Evolutionary conservation across 2,329 filamentous ascomycete species (phyloP), one percentile per base, ranked within the genome.

Genomic region (Blastomyces gilchristii): DNA sequence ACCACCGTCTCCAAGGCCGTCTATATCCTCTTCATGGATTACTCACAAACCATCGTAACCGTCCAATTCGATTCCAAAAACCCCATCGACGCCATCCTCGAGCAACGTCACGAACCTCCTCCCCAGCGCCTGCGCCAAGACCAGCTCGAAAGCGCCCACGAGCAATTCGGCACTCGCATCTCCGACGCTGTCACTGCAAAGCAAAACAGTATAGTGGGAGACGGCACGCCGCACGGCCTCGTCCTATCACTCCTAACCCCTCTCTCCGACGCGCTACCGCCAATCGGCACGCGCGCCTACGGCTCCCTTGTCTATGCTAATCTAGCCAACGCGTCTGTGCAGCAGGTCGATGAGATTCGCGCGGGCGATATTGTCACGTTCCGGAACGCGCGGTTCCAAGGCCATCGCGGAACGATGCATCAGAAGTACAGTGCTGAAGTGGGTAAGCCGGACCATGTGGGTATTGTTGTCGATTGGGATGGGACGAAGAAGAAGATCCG

Each of bases 401-500:
- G 94, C 64, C 96, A 97, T 75, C 90, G 93, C 69, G 94, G 94
- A 0, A 84, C 91, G 4, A 92, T 99, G 89, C 92, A 97, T 73
- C 88, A 90, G 68, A 97, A 97, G 75, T 99, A 99, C 75, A 87
- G 82, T 58, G 80, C 85, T 61, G 94, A 99, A 69, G 90, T 97
- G 0, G 92, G 91, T 67, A 94, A 90, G 73, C 90, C 84, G 11
- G 83, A 93, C 67, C 94, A 99, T 71, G 93, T 97, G 0, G 94
- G 85, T 1, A 80, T 99, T 2, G 93, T 99, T 3, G 85, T 91
- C 11, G 94, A 99, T 74, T 99, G 94, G 94, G 94, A 99, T 74
- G 94, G 94, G 2, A 96, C 91, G 50, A 96, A 97, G 84, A 96
- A 96, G 83, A 97, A 97, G 82, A 88, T 99, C 34, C 81, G 92